phyloP scores from a whole-genome alignment of 495 filamentous ascomycete genomes.

The Aspergillus conjunctus region DNA sequence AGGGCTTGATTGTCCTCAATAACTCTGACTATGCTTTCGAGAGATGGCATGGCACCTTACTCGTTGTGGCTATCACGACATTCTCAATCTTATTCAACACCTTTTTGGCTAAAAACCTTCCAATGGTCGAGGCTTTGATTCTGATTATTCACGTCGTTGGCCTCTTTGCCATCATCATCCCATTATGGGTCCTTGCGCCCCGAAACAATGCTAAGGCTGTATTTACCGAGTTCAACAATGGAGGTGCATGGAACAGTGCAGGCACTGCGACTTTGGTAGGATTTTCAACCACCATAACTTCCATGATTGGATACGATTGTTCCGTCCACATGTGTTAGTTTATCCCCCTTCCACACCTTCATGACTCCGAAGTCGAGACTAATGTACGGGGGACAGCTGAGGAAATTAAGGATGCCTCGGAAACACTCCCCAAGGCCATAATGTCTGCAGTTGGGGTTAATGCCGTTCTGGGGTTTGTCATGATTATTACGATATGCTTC shows the following conservation, averaged over 20 bases:
- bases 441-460: conserved; percentile 53
- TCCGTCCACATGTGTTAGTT: conserved; percentile 57
- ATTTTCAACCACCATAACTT: conserved; percentile 51
- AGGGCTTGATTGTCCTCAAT: conserved; percentile 59
- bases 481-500: conserved; percentile 56
- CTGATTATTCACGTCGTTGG: conserved; percentile 63
- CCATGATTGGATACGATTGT: conserved; percentile 59
- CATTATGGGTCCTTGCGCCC: conserved; percentile 56
- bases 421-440: conserved; percentile 58
- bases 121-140: conserved; percentile 58
- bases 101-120: conserved; percentile 52
- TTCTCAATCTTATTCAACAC: conserved; percentile 60
- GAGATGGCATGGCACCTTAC: conserved; percentile 62
- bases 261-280: conserved; percentile 59
- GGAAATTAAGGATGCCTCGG: conserved; percentile 58
- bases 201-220: conserved; percentile 48
- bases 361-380: conserved; percentile 11
- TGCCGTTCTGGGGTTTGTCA: conserved; percentile 51
- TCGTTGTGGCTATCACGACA: conserved; percentile 53
- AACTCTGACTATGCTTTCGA: conserved; percentile 48
- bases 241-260: conserved; percentile 56
- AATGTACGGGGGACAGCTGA: conserved; percentile 40
- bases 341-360: background rate
- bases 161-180: conserved; percentile 63
- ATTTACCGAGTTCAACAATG: conserved; percentile 56